Conservation (phyloP, 352 stramenopile genomes). For the Globisporangium nodosum region DNA sequence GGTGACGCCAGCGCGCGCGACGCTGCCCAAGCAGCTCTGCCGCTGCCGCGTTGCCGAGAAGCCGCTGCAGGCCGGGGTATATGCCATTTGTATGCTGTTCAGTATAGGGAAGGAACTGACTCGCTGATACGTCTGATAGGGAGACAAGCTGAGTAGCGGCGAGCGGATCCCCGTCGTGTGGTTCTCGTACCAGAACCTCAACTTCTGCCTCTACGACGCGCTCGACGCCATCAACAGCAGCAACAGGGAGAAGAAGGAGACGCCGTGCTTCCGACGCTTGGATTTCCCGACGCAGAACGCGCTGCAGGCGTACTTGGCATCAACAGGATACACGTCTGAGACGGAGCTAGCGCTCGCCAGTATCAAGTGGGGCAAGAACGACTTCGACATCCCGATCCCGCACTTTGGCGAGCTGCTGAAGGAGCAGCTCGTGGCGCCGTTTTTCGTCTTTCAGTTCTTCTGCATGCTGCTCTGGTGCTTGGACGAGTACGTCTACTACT, state of each 20-base stretch:
- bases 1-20: slow-evolving; percentile 42
- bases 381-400: slow-evolving; percentile 85
- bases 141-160: slow-evolving; percentile 12
- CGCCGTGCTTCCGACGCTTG: slow-evolving; percentile 31
- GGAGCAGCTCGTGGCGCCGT: slow-evolving; percentile 93
- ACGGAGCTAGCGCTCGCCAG: slow-evolving; percentile 18
- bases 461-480: slow-evolving; percentile 95
- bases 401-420: slow-evolving; percentile 80
- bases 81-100: not conserved
- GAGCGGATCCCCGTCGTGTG: slow-evolving; percentile 38
- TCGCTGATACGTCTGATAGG: slow-evolving; percentile 1
- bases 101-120: not conserved
- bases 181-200: slow-evolving; percentile 78
- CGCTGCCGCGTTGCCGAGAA: slow-evolving; percentile 24
- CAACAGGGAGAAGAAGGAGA: not conserved
- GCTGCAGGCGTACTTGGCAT: slow-evolving; percentile 19
- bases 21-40: slow-evolving; percentile 54
- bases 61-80: slow-evolving; percentile 13
- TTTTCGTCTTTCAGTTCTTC: slow-evolving; percentile 97
- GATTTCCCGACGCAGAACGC: slow-evolving; percentile 33
- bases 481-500: slow-evolving; percentile 98
- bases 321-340: slow-evolving; percentile 14
- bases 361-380: slow-evolving; percentile 60
- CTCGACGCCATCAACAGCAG: slow-evolving; percentile 20
- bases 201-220: slow-evolving; percentile 53